Evolutionary conservation across 495 filamentous ascomycete species (phyloP), one percentile per base, ranked within the genome.

Genomic region (Neurospora intermedia): DNA sequence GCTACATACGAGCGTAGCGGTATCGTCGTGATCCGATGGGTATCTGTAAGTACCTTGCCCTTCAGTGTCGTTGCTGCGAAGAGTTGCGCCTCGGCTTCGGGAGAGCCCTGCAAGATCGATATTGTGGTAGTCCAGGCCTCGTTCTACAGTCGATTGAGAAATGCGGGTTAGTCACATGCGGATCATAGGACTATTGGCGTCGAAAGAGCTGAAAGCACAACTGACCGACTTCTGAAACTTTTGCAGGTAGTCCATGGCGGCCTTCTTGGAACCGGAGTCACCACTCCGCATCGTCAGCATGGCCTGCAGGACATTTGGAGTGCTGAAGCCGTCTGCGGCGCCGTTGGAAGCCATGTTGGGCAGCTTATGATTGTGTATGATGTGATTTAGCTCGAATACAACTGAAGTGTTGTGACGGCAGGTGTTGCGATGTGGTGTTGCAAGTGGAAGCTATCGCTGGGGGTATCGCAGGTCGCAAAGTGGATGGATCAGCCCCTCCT

Each of bases 181-280:
- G 40, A 45, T 35, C 27, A 31, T 35, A 46, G 40, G 39, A 40
- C 39, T 42, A 39, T 6, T 6, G 13, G 11, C 9, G 48, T 31
- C 13, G 13, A 62, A 15, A n/a, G n/a, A n/a, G 35, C 72, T 69
- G 39, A 45, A 73, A 72, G 73, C 71, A 71, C 72, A 74, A 89
- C 94, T 74, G 82, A 97, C 95, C 78, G 96, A 97, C 88, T 98
- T 99, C 89, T 99, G 96, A 85, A 98, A 99, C 73, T 90, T 90
- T 83, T 96, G 93, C 70, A 99, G 87, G 81, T 90, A 98, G 76
- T 94, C 89, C 80, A 96, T 92, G 45, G 96, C 96, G 78, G 91
- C 89, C 80, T 91, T 89, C 84, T 98, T 99, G 82, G 95, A 91
- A 43, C 89, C 84, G 78, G 90, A 87, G 77, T 94, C 88, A 74